A percentile compares a stretch with the other conserved stretches of the same genome.
phyloP scores from a whole-genome alignment of 768 basidiomycete species.

The Suillus variegatus region DNA sequence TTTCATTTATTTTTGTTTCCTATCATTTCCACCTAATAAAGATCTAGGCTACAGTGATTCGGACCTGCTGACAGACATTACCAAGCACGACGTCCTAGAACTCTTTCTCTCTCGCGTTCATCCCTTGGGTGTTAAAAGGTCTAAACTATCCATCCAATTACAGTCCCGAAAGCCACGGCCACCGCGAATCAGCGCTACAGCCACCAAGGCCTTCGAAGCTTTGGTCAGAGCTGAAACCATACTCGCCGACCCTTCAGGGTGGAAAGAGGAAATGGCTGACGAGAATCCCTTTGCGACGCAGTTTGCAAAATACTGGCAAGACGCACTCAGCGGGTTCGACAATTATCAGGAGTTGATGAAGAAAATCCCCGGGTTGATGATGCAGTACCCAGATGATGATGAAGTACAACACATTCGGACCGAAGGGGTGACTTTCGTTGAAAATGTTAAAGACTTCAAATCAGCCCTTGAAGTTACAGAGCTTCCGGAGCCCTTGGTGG shows the following conservation, averaged over 20 bases:
- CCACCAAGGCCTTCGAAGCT: conserved; percentile 61
- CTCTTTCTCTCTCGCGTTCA: conserved; percentile 73
- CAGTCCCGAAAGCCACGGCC: conserved; percentile 64
- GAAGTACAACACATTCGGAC: conserved; percentile 49
- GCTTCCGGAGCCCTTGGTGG: conserved; percentile 65
- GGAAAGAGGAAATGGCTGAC: conserved; percentile 54
- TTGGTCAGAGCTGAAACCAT: conserved; percentile 50
- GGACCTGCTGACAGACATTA: conserved; percentile 58
- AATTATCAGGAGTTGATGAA: conserved; percentile 43
- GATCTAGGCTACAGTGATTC: conserved; percentile 73
- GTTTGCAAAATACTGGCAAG: conserved; percentile 66
- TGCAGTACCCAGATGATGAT: conserved; percentile 55
- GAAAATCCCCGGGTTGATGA: conserved; percentile 57
- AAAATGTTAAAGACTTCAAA: conserved; percentile 70
- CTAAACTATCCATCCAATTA: conserved; percentile 86
- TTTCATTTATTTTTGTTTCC: conserved; percentile 15
- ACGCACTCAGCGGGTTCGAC: conserved; percentile 40
- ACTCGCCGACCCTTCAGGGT: conserved; percentile 49
- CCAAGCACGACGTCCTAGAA: conserved; percentile 71
- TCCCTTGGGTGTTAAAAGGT: conserved; percentile 64
- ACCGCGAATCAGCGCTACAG: conserved; percentile 62
- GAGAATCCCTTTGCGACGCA: conserved; percentile 57
- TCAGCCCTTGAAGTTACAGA: conserved; percentile 52
- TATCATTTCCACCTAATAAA: background rate
- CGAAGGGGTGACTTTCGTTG: conserved; percentile 57